phyloP scores from a whole-genome alignment of 1,284 basidiomycete species.

The Rhodotorula sp. region DNA sequence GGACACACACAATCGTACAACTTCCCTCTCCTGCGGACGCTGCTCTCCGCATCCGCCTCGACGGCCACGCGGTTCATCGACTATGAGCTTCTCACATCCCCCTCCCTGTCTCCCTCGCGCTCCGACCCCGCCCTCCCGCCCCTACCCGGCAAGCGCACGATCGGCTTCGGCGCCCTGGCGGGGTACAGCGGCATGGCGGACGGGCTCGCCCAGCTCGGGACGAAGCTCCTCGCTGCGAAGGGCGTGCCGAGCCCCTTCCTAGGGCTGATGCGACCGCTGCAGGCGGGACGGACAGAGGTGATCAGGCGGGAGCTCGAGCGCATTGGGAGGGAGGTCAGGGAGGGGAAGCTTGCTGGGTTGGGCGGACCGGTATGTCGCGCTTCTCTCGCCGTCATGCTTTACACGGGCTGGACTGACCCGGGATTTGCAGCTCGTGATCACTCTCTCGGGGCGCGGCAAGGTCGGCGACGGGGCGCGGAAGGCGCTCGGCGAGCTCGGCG shows the following conservation, averaged over 20 bases:
- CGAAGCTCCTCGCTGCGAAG: conserved; percentile 67
- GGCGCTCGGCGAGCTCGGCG: conserved; percentile 70
- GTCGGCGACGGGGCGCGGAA: conserved; percentile 73
- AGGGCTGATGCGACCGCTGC: conserved; percentile 46
- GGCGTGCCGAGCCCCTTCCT: conserved; percentile 81
- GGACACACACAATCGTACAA: conserved; percentile 70
- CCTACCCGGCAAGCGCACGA: conserved; percentile 62
- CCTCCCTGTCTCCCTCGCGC: not conserved
- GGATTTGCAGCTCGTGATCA: conserved; percentile 61
- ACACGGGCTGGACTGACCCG: not conserved
- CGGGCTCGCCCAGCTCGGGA: conserved; percentile 73
- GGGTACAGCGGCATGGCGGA: conserved; percentile 83
- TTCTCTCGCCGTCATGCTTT: no score
- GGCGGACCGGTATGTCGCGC: conserved; percentile 10
- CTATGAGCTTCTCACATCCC: conserved; percentile 71
- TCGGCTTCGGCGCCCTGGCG: conserved; percentile 86
- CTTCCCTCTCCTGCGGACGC: conserved; percentile 70
- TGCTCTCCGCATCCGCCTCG: conserved; percentile 49
- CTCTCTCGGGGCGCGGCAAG: conserved; percentile 78
- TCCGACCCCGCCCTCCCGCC: conserved; percentile 55
- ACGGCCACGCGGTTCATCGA: conserved; percentile 67
- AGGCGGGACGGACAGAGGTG: conserved; percentile 54
- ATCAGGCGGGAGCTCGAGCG: conserved; percentile 63
- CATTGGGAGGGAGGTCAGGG: conserved; percentile 56
- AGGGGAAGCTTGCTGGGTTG: not conserved